Evolutionary conservation across 768 basidiomycete genomes (phyloP).

Genomic region (Rubroboletus pulcherrimus): DNA sequence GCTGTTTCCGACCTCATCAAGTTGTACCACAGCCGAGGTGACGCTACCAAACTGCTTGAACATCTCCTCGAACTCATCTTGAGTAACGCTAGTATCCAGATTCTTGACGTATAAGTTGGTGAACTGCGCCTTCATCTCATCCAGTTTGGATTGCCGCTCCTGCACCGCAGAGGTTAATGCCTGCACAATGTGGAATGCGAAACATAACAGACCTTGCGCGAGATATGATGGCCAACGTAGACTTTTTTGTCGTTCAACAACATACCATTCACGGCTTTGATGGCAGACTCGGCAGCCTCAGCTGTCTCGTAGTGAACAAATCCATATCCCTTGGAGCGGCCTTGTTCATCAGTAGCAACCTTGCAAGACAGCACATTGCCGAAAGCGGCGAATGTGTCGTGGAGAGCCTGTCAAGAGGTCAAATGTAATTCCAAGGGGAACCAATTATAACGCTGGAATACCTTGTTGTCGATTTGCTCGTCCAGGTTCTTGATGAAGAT

Average conservation of each 20-base stretch:
- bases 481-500: slow-evolving; percentile 99
- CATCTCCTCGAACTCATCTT: slow-evolving; percentile 82
- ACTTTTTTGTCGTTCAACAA: slow-evolving; percentile 99
- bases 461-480: slow-evolving; percentile 97
- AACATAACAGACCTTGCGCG: slow-evolving; percentile 69
- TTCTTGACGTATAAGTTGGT: slow-evolving; percentile 99
- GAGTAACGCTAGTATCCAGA: slow-evolving; percentile 75
- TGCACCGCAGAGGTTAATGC: slow-evolving; percentile 25
- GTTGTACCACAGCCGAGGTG: slow-evolving; percentile 82
- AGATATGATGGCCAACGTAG: slow-evolving; percentile 95
- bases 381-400: slow-evolving; percentile 99
- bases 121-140: slow-evolving; percentile 95
- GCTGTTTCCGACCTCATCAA: slow-evolving; percentile 87
- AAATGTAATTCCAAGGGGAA: not conserved
- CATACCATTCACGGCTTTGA: slow-evolving; percentile 99
- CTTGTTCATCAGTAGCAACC: slow-evolving; percentile 94
- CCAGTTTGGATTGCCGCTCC: slow-evolving; percentile 98
- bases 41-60: slow-evolving; percentile 77
- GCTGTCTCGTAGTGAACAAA: slow-evolving; percentile 99
- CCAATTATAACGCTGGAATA: slow-evolving; percentile 16
- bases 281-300: slow-evolving; percentile 92
- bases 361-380: slow-evolving; percentile 99
- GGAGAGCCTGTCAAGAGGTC: slow-evolving; percentile 67
- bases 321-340: slow-evolving; percentile 94
- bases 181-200: too few relatives aligned